phyloP scores from a whole-genome alignment of 2,329 filamentous ascomycete species.

The Malbranchea cinnamomea region DNA sequence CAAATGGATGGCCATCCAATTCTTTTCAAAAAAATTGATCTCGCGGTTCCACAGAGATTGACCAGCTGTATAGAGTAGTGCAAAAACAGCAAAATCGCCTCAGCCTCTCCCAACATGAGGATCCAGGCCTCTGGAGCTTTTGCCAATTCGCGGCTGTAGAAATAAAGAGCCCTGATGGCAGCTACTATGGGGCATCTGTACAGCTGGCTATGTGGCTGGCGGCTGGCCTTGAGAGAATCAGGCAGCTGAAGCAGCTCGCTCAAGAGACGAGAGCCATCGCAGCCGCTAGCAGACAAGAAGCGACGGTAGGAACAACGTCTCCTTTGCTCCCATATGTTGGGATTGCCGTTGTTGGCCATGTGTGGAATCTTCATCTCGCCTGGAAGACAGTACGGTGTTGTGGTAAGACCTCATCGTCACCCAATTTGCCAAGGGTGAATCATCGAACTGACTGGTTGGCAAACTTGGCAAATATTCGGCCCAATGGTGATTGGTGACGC shows the following conservation, averaged over 20 bases:
- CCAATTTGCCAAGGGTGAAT: neutral
- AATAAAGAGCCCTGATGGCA: constrained; percentile 5
- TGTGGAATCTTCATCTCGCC: constrained; percentile 5
- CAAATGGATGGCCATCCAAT: too few species aligned
- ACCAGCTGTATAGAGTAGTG: too few species aligned
- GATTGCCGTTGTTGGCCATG: constrained; percentile 5
- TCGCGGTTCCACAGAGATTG: too few species aligned
- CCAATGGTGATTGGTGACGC: constrained; percentile 4
- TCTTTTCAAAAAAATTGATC: too few species aligned
- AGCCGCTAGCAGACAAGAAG: too few species aligned
- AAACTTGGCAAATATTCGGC: constrained; percentile 4
- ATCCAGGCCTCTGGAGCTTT: neutral
- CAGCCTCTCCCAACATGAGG: constrained; percentile 2
- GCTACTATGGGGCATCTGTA: constrained; percentile 5
- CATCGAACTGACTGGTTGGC: too few species aligned
- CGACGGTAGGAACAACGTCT: neutral
- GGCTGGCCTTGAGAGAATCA: constrained; percentile 5
- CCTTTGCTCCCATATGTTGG: constrained; percentile 2
- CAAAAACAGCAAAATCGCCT: neutral
- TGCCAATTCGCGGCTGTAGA: constrained; percentile 5
- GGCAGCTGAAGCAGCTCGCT: neutral
- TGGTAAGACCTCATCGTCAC: constrained; percentile 4
- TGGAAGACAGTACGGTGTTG: constrained; percentile 2
- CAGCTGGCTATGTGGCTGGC: constrained; percentile 7
- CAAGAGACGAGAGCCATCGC: neutral